phyloP scores from a whole-genome alignment of 306 rosid species.

The Castanospermum australe region DNA sequence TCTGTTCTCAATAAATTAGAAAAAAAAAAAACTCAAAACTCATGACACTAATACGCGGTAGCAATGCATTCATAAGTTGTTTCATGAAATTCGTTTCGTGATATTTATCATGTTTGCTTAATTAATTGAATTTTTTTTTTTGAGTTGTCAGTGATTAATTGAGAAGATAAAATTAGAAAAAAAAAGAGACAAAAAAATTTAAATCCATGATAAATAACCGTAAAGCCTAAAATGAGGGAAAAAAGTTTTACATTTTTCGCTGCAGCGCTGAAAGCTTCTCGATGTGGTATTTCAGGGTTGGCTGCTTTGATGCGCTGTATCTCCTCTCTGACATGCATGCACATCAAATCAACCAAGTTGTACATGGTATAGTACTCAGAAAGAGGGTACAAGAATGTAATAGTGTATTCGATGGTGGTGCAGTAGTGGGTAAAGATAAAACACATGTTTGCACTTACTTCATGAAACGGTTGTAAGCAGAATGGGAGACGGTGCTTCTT shows the following conservation, averaged over 20 bases:
- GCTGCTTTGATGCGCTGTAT: conserved; percentile 94
- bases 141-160: too few species aligned
- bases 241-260: conserved; percentile 68
- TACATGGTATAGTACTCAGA: not conserved
- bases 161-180: too few species aligned
- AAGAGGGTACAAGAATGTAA: conserved; percentile 9
- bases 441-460: conserved; percentile 53
- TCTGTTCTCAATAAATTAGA: too few species aligned
- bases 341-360: conserved; percentile 23
- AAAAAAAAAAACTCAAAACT: too few species aligned
- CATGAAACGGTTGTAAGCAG: conserved; percentile 99
- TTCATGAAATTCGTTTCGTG: too few species aligned
- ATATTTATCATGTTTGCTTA: too few species aligned
- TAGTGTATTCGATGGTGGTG: not conserved
- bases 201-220: too few species aligned
- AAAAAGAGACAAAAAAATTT: too few species aligned
- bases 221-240: not conserved
- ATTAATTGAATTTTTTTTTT: too few species aligned
- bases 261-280: conserved; percentile 97
- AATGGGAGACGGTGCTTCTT: conserved; percentile 95
- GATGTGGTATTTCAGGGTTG: conserved; percentile 91
- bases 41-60: too few species aligned
- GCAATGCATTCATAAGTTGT: too few species aligned
- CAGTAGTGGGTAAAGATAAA: not conserved
- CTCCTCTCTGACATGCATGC: conserved; percentile 78